Percentiles rank a stretch among this genome's conserved stretches.
Conservation (phyloP, 352 stramenopile species). For the Pythium rhizo-oryzae region DNA sequence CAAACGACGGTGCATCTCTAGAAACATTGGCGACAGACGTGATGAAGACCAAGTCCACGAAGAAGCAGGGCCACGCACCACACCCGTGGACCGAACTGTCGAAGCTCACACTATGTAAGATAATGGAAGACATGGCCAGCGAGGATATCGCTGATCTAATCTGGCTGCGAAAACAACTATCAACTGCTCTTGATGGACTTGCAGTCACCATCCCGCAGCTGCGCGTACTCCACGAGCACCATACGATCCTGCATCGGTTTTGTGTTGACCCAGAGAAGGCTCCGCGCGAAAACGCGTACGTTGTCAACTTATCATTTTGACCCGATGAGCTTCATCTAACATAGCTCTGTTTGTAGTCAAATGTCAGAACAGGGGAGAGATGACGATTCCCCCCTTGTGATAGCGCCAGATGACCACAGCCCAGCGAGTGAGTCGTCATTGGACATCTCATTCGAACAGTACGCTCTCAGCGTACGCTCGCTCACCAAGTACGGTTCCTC, state of each 20-base stretch:
- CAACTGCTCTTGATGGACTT: background rate
- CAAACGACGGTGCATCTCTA: background rate
- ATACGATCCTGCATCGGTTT: conserved; percentile 48
- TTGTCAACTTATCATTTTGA: background rate
- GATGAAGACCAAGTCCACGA: conserved; percentile 34
- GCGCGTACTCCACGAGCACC: conserved; percentile 44
- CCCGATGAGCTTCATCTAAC: too few relatives aligned
- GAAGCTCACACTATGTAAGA: conserved; percentile 40
- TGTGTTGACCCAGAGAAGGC: conserved; percentile 29
- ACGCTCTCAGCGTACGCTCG: conserved; percentile 45
- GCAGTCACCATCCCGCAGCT: conserved; percentile 48
- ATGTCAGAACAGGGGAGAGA: background rate
- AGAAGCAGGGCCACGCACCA: conserved; percentile 18
- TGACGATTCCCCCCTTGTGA: background rate
- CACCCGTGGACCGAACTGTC: conserved; percentile 42
- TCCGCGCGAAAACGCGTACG: background rate
- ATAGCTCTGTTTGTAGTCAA: background rate
- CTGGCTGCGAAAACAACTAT: too few relatives aligned
- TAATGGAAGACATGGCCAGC: background rate
- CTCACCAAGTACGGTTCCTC: conserved; percentile 46
- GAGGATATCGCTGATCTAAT: background rate
- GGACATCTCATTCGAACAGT: conserved; percentile 54
- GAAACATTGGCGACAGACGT: background rate
- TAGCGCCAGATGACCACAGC: background rate
- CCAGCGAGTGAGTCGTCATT: conserved; percentile 10